Conservation (phyloP, 345 rosid genomes). For the Eucalyptus leucophloia region DNA sequence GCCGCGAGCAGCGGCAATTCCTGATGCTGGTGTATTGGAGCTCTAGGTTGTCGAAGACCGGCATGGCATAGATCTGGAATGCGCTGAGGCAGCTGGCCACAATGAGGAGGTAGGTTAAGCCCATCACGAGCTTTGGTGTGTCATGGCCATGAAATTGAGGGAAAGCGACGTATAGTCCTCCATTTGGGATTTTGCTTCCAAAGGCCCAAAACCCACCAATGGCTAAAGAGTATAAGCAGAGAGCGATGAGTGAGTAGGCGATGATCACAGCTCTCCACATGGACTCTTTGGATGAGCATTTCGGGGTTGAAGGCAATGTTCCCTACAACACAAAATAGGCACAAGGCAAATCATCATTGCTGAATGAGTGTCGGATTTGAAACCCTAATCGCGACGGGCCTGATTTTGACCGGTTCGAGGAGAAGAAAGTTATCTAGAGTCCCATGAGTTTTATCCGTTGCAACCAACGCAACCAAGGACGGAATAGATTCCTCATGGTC, state of each 20-base stretch:
- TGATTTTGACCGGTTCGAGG: not conserved
- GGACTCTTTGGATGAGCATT: slow-evolving; percentile 1
- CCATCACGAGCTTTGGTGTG: slow-evolving; percentile 4
- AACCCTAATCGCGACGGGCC: not conserved
- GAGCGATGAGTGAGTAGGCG: slow-evolving; percentile 20
- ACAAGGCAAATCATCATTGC: not conserved
- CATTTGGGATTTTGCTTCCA: slow-evolving; percentile 20
- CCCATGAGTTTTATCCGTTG: not conserved
- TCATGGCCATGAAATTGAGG: not conserved
- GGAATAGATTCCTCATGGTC: not conserved
- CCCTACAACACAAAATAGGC: slow-evolving; percentile 14
- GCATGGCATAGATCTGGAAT: slow-evolving; percentile 51
- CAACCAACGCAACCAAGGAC: not conserved
- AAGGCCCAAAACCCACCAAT: slow-evolving; percentile 43
- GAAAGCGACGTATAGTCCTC: slow-evolving; percentile 18
- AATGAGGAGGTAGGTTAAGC: slow-evolving; percentile 6
- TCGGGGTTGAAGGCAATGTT: slow-evolving; percentile 29
- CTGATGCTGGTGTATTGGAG: not conserved
- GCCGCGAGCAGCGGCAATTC: slow-evolving; percentile 1
- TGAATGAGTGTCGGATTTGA: not conserved
- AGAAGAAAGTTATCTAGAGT: too few species aligned
- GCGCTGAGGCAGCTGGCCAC: slow-evolving; percentile 15
- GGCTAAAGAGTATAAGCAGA: slow-evolving; percentile 18
- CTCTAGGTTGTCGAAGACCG: slow-evolving; percentile 40
- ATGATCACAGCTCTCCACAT: slow-evolving; percentile 42